A percentile compares a stretch with the other conserved stretches of the same genome.
phyloP scores from a whole-genome alignment of 2,329 filamentous ascomycete species.

The Ceratocystis alfenasii region DNA sequence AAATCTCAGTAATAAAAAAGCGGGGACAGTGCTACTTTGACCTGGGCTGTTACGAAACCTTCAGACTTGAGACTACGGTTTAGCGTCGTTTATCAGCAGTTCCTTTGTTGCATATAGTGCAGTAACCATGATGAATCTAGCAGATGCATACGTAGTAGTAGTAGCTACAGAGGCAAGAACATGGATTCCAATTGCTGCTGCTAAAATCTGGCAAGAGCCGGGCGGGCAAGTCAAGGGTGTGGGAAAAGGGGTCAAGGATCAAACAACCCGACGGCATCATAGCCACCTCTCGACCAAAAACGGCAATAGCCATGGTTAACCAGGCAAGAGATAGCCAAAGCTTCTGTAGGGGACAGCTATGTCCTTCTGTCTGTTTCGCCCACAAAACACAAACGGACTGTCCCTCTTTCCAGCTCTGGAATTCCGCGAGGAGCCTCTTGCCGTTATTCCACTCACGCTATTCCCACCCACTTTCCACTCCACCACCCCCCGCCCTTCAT shows the following conservation, averaged over 20 bases:
- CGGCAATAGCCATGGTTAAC: not conserved
- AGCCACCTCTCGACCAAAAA: not conserved
- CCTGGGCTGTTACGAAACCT: no score
- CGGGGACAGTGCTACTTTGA: not conserved
- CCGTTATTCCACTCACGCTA: not conserved
- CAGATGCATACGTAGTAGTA: no score
- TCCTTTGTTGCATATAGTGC: no score
- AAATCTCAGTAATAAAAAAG: constrained; percentile 2
- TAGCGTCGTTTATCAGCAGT: not conserved
- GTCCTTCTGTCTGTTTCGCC: not conserved
- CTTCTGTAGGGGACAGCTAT: not conserved
- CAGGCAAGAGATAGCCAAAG: not conserved
- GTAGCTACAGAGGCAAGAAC: no score
- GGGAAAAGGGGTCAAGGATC: not conserved
- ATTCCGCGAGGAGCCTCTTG: not conserved
- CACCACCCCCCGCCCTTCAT: not conserved
- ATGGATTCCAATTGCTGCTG: no score
- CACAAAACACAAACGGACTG: not conserved
- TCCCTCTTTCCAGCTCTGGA: not conserved
- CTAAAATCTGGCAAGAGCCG: not conserved
- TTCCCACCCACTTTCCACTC: not conserved
- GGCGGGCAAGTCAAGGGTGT: not conserved
- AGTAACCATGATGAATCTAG: no score
- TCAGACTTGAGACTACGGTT: not conserved
- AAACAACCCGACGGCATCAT: not conserved